Evolutionary conservation across 2,329 filamentous ascomycete genomes (phyloP), one percentile per base, ranked within the genome.

Genomic region (Neoascochyta sp.): DNA sequence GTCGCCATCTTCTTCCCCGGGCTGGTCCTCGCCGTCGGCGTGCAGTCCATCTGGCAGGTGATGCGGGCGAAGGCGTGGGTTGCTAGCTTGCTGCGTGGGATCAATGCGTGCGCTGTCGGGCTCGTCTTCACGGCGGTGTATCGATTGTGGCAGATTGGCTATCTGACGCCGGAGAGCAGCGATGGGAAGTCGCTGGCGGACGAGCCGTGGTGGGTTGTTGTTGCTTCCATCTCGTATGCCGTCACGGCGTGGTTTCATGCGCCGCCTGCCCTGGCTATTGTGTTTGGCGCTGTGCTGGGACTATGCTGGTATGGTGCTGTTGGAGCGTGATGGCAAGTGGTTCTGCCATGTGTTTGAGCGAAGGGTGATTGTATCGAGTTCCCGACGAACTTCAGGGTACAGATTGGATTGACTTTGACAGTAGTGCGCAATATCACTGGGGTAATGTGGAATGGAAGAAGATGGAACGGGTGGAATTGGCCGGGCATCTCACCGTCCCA

Each of bases 121-220:
- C 31, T 69, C 17, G 63, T 69, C 1, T 68, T 65, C 29, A 67
- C 65, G 1, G 66, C 66, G 9, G 65, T 69, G 13, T 69, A 68
- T 25, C 39, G 64, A 6, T 51, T 69, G 3, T 68, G 65, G 57
- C 57, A 66, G 39, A 66, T 67, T 37, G 65, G 66, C 1, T 68
- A 66, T 40, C 23, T 68, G 22, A 64, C 63, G 13, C 52, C 56
- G 4, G 52, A 65, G 12, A 45, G 45, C 6, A 56, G 42, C 13
- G 37, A 50, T 25, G 64, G 66, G 5, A 53, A 47, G 22, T 60
- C 53, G 35, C 40, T 69, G 30, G 63, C 57, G 2, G 25, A 39
- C 4, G 65, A 69, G 45, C 62, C 66, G 2, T 69, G 60, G 64
- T 69, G 65, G 65, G 64, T 68, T 1, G 66, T 67, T n/a, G 58